Conservation (phyloP, 257 asterid species). For the Salvia hispanica region DNA sequence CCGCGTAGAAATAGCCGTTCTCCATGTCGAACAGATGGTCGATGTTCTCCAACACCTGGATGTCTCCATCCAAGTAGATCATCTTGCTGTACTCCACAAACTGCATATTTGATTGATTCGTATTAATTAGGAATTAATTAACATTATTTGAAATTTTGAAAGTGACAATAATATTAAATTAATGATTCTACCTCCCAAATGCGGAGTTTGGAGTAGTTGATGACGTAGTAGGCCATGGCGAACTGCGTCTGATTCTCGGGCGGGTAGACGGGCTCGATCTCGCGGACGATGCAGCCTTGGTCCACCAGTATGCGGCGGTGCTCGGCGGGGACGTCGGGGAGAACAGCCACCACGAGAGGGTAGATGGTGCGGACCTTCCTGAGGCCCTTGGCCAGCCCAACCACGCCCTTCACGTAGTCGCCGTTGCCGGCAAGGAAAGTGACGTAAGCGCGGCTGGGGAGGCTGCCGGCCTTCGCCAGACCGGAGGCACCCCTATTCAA, state of each 20-base stretch:
- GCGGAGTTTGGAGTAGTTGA: constrained; percentile 61
- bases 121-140: no score
- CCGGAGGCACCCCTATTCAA: constrained; percentile 38
- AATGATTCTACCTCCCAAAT: constrained; percentile 75
- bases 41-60: constrained; percentile 53
- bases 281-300: constrained; percentile 55
- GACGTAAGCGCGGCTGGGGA: constrained; percentile 53
- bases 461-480: constrained; percentile 43
- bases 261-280: constrained; percentile 53
- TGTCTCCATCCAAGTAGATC: constrained; percentile 59
- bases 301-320: constrained; percentile 57
- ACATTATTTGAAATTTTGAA: no score
- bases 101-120: constrained; percentile 28
- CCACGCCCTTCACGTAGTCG: constrained; percentile 60
- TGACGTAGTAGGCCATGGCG: constrained; percentile 62
- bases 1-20: constrained; percentile 46
- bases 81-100: constrained; percentile 65
- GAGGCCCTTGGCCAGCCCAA: constrained; percentile 55
- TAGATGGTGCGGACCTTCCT: constrained; percentile 45
- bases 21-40: constrained; percentile 49
- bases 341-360: constrained; percentile 61
- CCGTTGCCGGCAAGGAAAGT: constrained; percentile 57
- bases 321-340: constrained; percentile 56
- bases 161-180: no score
- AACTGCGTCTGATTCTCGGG: constrained; percentile 55